Evolutionary conservation across 31 red algal species (phyloP).

Genomic region (Porphyra umbilicalis): DNA sequence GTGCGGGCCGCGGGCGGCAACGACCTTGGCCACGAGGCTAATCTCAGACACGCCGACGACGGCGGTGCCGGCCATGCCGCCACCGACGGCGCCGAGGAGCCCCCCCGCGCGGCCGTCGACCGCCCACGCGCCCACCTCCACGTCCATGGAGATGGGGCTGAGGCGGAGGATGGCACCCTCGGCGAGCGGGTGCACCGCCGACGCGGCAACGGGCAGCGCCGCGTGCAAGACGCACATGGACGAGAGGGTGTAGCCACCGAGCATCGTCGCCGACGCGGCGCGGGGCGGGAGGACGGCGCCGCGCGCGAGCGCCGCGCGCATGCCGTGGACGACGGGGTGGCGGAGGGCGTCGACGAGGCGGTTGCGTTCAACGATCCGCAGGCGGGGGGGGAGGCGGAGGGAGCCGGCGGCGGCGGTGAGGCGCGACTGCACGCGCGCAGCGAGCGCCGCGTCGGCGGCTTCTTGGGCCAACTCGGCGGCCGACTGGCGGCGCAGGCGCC

Average conservation of each 20-base stretch:
- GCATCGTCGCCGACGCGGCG: background rate
- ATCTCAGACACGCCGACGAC: background rate
- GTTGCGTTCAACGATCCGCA: background rate
- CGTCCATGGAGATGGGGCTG: background rate
- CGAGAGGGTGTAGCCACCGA: background rate
- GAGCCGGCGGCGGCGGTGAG: background rate
- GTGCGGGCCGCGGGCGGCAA: background rate
- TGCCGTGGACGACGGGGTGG: background rate
- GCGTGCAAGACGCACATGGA: background rate
- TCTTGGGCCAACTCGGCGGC: background rate
- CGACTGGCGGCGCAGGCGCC: background rate
- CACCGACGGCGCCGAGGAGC: background rate
- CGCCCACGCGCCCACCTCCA: background rate
- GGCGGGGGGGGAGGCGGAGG: background rate
- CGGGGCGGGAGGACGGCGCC: background rate
- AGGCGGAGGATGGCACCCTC: background rate
- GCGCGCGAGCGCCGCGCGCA: background rate
- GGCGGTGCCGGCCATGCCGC: background rate
- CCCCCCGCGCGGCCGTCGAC: background rate
- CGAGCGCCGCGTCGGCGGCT: background rate
- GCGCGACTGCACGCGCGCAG: background rate
- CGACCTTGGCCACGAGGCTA: background rate
- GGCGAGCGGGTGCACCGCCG: background rate
- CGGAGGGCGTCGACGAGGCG: background rate
- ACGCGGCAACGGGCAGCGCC: background rate